Conservation (phyloP, 2,329 filamentous ascomycete genomes). For the Westerdykella sp. region DNA sequence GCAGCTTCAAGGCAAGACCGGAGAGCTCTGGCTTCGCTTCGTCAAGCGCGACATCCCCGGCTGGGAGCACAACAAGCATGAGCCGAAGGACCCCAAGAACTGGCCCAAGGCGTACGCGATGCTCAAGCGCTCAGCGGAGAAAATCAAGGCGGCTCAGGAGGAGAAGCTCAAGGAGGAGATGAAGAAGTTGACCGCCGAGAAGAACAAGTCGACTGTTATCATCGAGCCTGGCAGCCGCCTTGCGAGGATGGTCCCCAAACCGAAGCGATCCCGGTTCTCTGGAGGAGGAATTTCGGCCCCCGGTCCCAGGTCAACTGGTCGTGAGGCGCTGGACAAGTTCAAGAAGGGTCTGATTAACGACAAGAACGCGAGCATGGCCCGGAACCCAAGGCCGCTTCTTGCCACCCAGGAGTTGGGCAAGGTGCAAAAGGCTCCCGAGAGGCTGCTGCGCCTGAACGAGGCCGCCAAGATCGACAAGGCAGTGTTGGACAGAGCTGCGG, state of each 20-base stretch:
- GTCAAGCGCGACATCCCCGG: slow-evolving; percentile 71
- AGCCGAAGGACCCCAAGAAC: slow-evolving; percentile 57
- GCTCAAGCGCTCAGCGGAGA: slow-evolving; percentile 37
- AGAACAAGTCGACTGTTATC: slow-evolving; percentile 30
- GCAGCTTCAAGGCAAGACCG: slow-evolving; percentile 63
- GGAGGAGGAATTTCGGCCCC: slow-evolving; percentile 14
- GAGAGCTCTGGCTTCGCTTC: slow-evolving; percentile 70
- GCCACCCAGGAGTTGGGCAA: slow-evolving; percentile 16
- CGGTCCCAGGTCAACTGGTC: slow-evolving; percentile 31
- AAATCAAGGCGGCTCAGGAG: slow-evolving; percentile 28
- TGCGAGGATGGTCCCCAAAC: no score
- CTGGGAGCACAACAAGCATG: slow-evolving; percentile 57
- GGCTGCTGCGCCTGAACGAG: slow-evolving; percentile 28
- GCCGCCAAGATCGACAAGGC: slow-evolving; percentile 9
- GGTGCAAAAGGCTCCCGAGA: slow-evolving; percentile 23
- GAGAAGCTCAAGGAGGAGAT: slow-evolving; percentile 28
- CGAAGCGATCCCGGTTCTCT: slow-evolving; percentile 1
- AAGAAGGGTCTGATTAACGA: slow-evolving; percentile 29
- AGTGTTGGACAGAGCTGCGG: no score
- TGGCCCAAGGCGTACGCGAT: slow-evolving; percentile 72
- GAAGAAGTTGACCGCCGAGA: slow-evolving; percentile 26
- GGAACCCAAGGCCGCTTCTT: slow-evolving; percentile 25
- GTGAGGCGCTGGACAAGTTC: slow-evolving; percentile 31
- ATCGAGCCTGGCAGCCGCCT: slow-evolving; percentile 1
- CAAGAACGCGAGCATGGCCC: slow-evolving; percentile 24